A percentile compares a stretch with the other conserved stretches of the same genome.
phyloP scores from a whole-genome alignment of 2,329 filamentous ascomycete genomes.

The Elsinoe batatas region DNA sequence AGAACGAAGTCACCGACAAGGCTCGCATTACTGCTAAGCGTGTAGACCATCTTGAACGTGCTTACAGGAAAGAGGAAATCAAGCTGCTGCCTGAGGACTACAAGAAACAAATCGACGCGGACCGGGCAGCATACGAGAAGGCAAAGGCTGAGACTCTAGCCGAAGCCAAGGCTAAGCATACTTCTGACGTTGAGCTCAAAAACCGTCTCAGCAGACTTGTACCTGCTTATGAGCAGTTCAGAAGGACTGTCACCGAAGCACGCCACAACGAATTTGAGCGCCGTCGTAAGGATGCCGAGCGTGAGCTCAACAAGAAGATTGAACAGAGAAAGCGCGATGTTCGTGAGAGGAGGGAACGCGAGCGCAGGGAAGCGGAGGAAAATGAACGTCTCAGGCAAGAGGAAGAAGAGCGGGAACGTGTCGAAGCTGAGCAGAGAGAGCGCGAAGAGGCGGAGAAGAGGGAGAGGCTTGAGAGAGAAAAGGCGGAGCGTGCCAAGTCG shows the following conservation, averaged over 20 bases:
- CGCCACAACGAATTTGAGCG: conserved; percentile 94
- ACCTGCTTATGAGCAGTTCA: conserved; percentile 74
- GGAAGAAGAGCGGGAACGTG: conserved; percentile 71
- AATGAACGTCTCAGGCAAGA: conserved; percentile 68
- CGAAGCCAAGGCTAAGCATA: conserved; percentile 80
- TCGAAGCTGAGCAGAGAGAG: conserved; percentile 78
- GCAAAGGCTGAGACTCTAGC: conserved; percentile 66
- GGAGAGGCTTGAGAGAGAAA: conserved; percentile 63
- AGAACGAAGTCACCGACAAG: conserved; percentile 88
- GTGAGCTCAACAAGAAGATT: conserved; percentile 88
- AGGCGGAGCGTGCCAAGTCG: conserved; percentile 48
- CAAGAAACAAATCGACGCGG: conserved; percentile 66
- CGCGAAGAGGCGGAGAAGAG: conserved; percentile 71
- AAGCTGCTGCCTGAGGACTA: conserved; percentile 88
- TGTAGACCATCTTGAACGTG: conserved; percentile 92
- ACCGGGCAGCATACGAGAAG: conserved; percentile 70
- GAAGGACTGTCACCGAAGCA: conserved; percentile 69
- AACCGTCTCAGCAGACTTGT: conserved; percentile 80
- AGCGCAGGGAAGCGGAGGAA: conserved; percentile 78
- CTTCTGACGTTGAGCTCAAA: conserved; percentile 85
- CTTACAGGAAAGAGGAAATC: conserved; percentile 87
- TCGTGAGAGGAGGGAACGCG: conserved; percentile 69
- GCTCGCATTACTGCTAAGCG: conserved; percentile 88
- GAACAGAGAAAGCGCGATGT: conserved; percentile 77
- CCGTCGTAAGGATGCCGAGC: conserved; percentile 80